These are phyloP conservation scores for Clavariopsis aquatica DNA, from an alignment of 495 filamentous ascomycete genomes.

Conservation along the genomic window DNA sequence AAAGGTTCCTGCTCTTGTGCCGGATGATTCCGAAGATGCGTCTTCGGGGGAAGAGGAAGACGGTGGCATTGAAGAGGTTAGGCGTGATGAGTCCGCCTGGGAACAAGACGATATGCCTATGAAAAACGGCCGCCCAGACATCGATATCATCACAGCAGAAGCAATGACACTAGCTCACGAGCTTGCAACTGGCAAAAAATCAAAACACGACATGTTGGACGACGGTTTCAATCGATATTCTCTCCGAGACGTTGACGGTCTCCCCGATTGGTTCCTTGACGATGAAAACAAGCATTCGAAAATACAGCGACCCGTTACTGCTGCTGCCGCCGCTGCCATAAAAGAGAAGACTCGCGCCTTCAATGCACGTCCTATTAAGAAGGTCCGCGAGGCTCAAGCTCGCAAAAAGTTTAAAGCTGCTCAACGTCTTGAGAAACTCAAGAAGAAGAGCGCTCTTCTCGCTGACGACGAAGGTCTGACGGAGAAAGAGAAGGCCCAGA, in stretches of 20 bases:
- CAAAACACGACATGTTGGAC: slow-evolving; percentile 74
- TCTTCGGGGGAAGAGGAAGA: slow-evolving; percentile 39
- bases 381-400: slow-evolving; percentile 93
- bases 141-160: slow-evolving; percentile 98
- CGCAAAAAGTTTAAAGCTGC: slow-evolving; percentile 96
- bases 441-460: slow-evolving; percentile 88
- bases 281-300: slow-evolving; percentile 84
- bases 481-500: slow-evolving; percentile 90
- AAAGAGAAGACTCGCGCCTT: slow-evolving; percentile 90
- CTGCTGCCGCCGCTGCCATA: slow-evolving; percentile 87
- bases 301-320: slow-evolving; percentile 81
- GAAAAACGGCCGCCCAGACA: slow-evolving; percentile 60
- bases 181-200: slow-evolving; percentile 82
- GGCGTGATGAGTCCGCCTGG: slow-evolving; percentile 63
- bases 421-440: slow-evolving; percentile 84
- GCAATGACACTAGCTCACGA: slow-evolving; percentile 97
- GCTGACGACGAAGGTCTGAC: slow-evolving; percentile 86
- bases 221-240: slow-evolving; percentile 91
- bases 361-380: slow-evolving; percentile 98
- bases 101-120: slow-evolving; percentile 66
- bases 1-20: background rate
- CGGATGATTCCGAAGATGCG: slow-evolving; percentile 50
- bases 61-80: slow-evolving; percentile 54
- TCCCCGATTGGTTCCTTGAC: slow-evolving; percentile 98
- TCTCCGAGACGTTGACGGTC: slow-evolving; percentile 87